Evolutionary conservation across 352 stramenopile species (phyloP).

Genomic region (Poterioochromonas sp.): DNA sequence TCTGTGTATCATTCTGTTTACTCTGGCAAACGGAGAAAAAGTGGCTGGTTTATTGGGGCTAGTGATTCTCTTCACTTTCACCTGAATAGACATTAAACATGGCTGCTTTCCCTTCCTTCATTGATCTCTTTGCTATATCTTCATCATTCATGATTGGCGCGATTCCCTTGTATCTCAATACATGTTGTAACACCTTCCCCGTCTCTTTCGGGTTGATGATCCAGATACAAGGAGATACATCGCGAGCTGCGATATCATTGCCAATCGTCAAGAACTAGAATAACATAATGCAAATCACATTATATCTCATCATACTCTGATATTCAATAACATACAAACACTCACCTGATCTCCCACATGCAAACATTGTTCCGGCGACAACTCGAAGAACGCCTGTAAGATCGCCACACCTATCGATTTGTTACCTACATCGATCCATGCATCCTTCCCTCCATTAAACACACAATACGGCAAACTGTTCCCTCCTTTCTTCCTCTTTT

Average conservation of each 20-base stretch:
- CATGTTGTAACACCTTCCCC: conserved; percentile 79
- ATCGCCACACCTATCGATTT: too few species aligned
- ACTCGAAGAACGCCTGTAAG: conserved; percentile 67
- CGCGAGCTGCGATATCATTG: conserved; percentile 83
- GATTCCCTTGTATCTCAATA: conserved; percentile 51
- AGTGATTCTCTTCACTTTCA: too few species aligned
- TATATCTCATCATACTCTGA: conserved; percentile 13
- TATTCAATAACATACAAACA: background rate
- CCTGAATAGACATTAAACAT: background rate
- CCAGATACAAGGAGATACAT: conserved; percentile 82
- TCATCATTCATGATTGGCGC: too few species aligned
- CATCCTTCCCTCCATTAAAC: conserved; percentile 89
- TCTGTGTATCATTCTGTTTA: too few species aligned
- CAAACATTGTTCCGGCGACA: conserved; percentile 62
- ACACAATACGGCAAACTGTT: conserved; percentile 80
- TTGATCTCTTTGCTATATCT: too few species aligned
- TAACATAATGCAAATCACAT: background rate
- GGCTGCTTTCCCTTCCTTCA: too few species aligned
- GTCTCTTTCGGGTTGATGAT: conserved; percentile 86
- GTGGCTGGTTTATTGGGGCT: too few species aligned
- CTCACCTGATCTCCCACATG: conserved; percentile 88
- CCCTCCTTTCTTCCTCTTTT: too few species aligned
- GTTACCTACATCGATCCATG: conserved; percentile 90
- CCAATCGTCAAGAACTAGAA: conserved; percentile 59
- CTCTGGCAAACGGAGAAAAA: too few species aligned